Evolutionary conservation across 2,329 filamentous ascomycete genomes (phyloP).

Genomic region (Fusarium tricinctum): DNA sequence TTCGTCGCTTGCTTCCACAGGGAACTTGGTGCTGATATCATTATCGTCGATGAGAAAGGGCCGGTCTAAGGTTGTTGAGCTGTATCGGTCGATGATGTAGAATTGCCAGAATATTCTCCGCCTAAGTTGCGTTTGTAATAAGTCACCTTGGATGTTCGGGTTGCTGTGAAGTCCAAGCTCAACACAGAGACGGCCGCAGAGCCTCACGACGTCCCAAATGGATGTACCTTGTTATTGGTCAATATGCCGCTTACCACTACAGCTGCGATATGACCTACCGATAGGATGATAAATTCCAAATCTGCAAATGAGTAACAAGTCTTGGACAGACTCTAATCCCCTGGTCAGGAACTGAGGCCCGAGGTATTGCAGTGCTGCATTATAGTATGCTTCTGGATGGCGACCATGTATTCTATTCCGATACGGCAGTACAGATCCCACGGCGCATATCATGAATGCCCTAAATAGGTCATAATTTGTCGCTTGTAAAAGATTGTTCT

Average conservation of each 20-base stretch:
- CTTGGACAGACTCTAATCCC: conserved; percentile 35
- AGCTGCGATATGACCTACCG: conserved; percentile 1
- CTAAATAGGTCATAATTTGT: conserved; percentile 21
- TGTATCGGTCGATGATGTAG: conserved; percentile 41
- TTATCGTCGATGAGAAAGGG: conserved; percentile 39
- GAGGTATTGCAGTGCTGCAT: conserved; percentile 23
- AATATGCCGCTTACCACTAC: no score
- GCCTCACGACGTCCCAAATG: conserved; percentile 35
- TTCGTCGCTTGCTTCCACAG: conserved; percentile 32
- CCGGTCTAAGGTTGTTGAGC: conserved; percentile 28
- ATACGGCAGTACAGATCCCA: conserved; percentile 21
- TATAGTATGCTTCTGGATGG: conserved; percentile 37
- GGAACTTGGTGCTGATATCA: conserved; percentile 34
- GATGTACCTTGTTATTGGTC: conserved; percentile 29
- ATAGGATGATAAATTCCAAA: conserved; percentile 45
- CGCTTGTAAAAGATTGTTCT: fast-evolving
- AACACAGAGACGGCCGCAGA: conserved; percentile 39
- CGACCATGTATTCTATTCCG: conserved; percentile 16
- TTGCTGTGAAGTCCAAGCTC: conserved; percentile 34
- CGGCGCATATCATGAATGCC: conserved; percentile 40
- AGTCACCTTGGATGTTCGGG: neutral
- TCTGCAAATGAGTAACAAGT: conserved; percentile 36
- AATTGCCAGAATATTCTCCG: conserved; percentile 44
- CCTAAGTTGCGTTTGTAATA: conserved; percentile 32
- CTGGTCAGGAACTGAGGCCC: conserved; percentile 10